Percentiles rank a stretch among this genome's conserved stretches.
Evolutionary conservation across 768 basidiomycete species (phyloP).

Genomic region (Epithele typhae): DNA sequence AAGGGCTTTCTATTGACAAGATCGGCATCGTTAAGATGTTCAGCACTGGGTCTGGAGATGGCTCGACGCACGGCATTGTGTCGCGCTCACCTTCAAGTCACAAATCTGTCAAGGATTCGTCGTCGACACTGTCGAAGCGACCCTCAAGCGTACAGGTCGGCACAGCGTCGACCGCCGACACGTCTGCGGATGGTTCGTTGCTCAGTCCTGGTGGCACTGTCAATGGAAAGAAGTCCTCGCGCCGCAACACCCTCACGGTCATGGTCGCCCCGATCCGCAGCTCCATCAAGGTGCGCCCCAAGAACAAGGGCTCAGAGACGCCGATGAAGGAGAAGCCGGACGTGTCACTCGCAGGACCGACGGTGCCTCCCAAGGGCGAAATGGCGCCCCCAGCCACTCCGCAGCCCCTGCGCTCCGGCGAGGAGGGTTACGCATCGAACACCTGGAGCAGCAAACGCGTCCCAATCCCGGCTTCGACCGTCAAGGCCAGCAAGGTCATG

Average conservation of each 20-base stretch:
- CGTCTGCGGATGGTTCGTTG: slow-evolving; percentile 23
- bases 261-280: slow-evolving; percentile 78
- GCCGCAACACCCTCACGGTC: slow-evolving; percentile 81
- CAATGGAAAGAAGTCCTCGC: slow-evolving; percentile 47
- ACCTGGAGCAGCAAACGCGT: slow-evolving; percentile 28
- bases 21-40: slow-evolving; percentile 78
- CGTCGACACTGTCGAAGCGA: slow-evolving; percentile 19
- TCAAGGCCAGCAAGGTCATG: slow-evolving; percentile 94
- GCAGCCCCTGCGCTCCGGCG: slow-evolving; percentile 22
- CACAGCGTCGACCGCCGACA: not conserved
- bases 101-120: slow-evolving; percentile 21
- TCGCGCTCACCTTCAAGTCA: slow-evolving; percentile 41
- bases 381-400: slow-evolving; percentile 18
- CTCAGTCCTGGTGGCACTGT: slow-evolving; percentile 32
- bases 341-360: slow-evolving; percentile 7
- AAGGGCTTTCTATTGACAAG: slow-evolving; percentile 75
- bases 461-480: slow-evolving; percentile 64
- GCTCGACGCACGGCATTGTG: slow-evolving; percentile 29
- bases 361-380: slow-evolving; percentile 18
- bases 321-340: slow-evolving; percentile 29
- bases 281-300: slow-evolving; percentile 35
- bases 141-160: slow-evolving; percentile 30
- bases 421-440: slow-evolving; percentile 21
- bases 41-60: slow-evolving; percentile 33
- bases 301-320: slow-evolving; percentile 23